Conservation (phyloP, 2,329 filamentous ascomycete species). For the Aschersonia sp. region DNA sequence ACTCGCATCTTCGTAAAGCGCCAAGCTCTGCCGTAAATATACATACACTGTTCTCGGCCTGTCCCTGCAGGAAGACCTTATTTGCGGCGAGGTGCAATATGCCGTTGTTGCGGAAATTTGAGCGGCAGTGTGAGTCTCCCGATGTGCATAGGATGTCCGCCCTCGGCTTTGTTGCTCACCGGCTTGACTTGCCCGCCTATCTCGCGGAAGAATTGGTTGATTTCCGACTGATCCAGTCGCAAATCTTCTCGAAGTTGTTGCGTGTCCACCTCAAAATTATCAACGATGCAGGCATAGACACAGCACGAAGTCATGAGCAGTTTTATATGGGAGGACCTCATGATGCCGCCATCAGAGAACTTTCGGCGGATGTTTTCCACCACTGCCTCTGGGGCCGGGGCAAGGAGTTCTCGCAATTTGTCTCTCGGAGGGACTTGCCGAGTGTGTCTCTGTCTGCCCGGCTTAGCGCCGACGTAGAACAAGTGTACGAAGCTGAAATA, state of each 20-base stretch:
- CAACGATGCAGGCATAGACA: slow-evolving; percentile 54
- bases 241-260: slow-evolving; percentile 57
- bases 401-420: slow-evolving; percentile 41
- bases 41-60: too few species aligned
- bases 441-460: slow-evolving; percentile 30
- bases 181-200: slow-evolving; percentile 55
- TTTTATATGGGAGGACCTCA: slow-evolving; percentile 59
- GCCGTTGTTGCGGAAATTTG: slow-evolving; percentile 56
- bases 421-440: slow-evolving; percentile 44
- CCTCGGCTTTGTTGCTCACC: slow-evolving; percentile 46
- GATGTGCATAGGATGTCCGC: slow-evolving; percentile 32
- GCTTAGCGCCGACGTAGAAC: slow-evolving; percentile 33
- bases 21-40: too few species aligned
- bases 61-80: neutral
- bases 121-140: slow-evolving; percentile 66
- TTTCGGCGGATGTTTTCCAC: slow-evolving; percentile 53
- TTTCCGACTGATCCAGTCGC: slow-evolving; percentile 53
- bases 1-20: too few species aligned
- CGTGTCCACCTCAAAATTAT: slow-evolving; percentile 60
- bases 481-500: slow-evolving; percentile 44
- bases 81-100: slow-evolving; percentile 17
- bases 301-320: slow-evolving; percentile 60
- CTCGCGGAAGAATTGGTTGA: slow-evolving; percentile 59
- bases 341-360: slow-evolving; percentile 48
- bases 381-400: slow-evolving; percentile 44